Conservation (phyloP, 192 early-diverging fungal genomes). For the Spinellus fusiger region DNA sequence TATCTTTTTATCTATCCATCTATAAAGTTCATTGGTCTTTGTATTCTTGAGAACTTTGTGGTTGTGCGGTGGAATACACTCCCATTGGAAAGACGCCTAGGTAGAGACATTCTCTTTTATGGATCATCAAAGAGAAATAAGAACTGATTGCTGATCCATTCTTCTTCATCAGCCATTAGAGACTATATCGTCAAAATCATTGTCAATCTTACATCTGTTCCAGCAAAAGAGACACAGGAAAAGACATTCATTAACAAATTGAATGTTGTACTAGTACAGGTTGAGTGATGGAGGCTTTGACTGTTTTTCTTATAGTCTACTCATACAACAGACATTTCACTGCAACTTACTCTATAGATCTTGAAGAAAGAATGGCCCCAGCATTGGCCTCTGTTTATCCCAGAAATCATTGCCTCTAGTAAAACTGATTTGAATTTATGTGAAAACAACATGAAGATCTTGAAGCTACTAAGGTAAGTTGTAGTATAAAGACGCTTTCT, state of each 20-base stretch:
- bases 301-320: background rate
- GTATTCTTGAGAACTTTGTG: conserved; percentile 20
- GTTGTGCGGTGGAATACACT: conserved; percentile 19
- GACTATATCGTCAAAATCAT: conserved; percentile 21
- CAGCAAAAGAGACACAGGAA: background rate
- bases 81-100: conserved; percentile 13
- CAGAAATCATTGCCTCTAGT: conserved; percentile 17
- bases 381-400: conserved; percentile 20
- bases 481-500: background rate
- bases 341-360: background rate
- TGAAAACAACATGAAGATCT: conserved; percentile 22
- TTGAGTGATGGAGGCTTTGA: background rate
- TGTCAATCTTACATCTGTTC: conserved; percentile 1
- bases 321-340: background rate
- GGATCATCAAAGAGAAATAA: background rate
- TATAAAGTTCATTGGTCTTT: conserved; percentile 15
- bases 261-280: conserved; percentile 16
- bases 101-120: too few species aligned
- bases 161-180: conserved; percentile 7
- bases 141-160: background rate
- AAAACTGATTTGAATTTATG: conserved; percentile 10
- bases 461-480: conserved; percentile 13
- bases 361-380: conserved; percentile 27
- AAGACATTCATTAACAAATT: conserved; percentile 13
- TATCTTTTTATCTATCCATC: background rate